Conservation (phyloP, 257 asterid species). For the Petunia axillaris region DNA sequence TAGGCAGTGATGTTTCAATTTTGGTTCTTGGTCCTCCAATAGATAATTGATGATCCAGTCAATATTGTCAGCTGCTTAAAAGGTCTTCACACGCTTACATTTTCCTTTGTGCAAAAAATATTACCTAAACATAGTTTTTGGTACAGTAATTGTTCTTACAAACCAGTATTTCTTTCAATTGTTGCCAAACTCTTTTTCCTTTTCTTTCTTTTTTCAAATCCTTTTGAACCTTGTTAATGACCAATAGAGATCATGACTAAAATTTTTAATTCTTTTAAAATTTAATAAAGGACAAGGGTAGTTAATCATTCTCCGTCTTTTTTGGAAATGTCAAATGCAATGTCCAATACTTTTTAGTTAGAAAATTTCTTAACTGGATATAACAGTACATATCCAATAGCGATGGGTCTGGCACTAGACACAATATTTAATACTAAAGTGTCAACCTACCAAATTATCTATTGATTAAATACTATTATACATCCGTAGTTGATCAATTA, state of each 20-base stretch:
- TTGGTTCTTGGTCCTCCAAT: neutral
- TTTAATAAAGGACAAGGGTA: neutral
- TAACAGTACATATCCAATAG: neutral
- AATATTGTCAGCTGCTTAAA: conserved; percentile 5
- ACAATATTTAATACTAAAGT: neutral
- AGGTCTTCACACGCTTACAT: conserved; percentile 2
- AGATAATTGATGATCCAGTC: neutral
- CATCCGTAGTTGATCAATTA: neutral
- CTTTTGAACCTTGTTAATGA: neutral
- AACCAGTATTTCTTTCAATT: neutral
- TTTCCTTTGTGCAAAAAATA: neutral
- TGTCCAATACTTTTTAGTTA: neutral
- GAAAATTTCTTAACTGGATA: neutral
- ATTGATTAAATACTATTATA: neutral
- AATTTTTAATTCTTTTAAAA: neutral
- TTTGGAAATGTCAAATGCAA: neutral
- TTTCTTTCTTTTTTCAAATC: neutral
- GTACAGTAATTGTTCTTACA: neutral
- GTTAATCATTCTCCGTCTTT: neutral
- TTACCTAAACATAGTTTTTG: too few species aligned
- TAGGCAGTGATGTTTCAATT: neutral
- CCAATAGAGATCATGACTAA: neutral
- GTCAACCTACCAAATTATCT: conserved; percentile 13
- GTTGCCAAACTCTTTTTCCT: neutral
- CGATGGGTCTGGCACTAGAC: neutral